Conservation (phyloP, 2,329 filamentous ascomycete genomes). For the Thyridium curvatum region DNA sequence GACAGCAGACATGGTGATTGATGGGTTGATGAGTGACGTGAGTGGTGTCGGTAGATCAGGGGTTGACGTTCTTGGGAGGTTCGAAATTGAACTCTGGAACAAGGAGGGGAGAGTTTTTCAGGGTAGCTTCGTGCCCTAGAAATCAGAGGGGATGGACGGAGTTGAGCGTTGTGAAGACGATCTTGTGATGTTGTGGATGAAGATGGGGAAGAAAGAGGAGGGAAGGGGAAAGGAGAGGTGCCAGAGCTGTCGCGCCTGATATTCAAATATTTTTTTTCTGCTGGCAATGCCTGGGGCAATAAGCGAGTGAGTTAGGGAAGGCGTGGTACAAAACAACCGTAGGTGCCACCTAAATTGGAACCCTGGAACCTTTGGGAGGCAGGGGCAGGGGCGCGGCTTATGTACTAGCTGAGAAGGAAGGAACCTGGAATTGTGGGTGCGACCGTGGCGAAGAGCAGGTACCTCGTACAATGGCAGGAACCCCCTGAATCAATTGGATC, state of each 20-base stretch:
- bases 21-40: conserved; percentile 41
- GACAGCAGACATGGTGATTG: conserved; percentile 75
- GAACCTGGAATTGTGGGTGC: too few relatives aligned
- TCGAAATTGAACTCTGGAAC: conserved; percentile 63
- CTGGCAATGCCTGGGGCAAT: conserved; percentile 19
- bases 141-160: conserved; percentile 26
- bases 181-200: conserved; percentile 22
- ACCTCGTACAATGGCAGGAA: too few relatives aligned
- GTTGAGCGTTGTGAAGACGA: conserved; percentile 30
- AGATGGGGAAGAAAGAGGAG: conserved; percentile 22
- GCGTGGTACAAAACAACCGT: conserved; percentile 11
- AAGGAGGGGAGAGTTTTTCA: conserved; percentile 60
- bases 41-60: conserved; percentile 21
- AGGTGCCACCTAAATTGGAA: too few relatives aligned
- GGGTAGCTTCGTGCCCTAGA: conserved; percentile 93
- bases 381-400: too few relatives aligned
- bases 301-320: conserved; percentile 19
- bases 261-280: conserved; percentile 27
- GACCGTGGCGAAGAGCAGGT: too few relatives aligned
- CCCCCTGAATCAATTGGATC: too few relatives aligned
- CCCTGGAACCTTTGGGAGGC: too few relatives aligned
- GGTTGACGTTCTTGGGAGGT: conserved; percentile 34
- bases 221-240: conserved; percentile 17
- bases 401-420: too few relatives aligned
- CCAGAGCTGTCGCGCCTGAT: conserved; percentile 18